Evolutionary conservation across 345 rosid species (phyloP).

Genomic region (Populus davidiana): DNA sequence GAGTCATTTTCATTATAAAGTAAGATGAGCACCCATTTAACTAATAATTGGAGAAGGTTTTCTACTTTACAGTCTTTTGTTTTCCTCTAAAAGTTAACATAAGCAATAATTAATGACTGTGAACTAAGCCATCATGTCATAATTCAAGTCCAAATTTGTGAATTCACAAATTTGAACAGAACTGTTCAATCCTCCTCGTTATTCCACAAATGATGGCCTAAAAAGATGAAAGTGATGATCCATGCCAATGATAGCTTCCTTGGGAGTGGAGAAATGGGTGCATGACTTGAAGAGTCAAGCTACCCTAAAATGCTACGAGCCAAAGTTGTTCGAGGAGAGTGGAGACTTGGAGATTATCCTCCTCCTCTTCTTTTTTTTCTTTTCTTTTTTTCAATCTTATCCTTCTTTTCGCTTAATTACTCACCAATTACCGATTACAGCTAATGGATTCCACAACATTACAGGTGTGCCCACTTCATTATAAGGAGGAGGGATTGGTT

Average conservation of each 20-base stretch:
- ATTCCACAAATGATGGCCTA: not conserved
- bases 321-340: too few species aligned
- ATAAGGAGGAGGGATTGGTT: too few species aligned
- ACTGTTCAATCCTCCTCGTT: not conserved
- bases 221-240: not conserved
- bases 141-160: not conserved
- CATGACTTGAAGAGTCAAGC: too few species aligned
- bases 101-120: not conserved
- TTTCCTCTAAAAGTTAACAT: not conserved
- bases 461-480: too few species aligned
- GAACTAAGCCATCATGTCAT: not conserved
- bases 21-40: not conserved
- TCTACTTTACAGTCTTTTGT: not conserved
- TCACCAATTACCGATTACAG: too few species aligned
- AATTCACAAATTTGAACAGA: not conserved
- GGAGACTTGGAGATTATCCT: too few species aligned
- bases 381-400: too few species aligned
- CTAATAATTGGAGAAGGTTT: not conserved
- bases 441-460: too few species aligned
- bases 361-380: too few species aligned
- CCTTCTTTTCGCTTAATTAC: too few species aligned
- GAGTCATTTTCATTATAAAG: slow-evolving; percentile 9
- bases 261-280: not conserved
- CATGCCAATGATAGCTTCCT: not conserved
- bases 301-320: too few species aligned